Evolutionary conservation across 768 basidiomycete genomes (phyloP).

Genomic region (Nevesoporus exiguus): DNA sequence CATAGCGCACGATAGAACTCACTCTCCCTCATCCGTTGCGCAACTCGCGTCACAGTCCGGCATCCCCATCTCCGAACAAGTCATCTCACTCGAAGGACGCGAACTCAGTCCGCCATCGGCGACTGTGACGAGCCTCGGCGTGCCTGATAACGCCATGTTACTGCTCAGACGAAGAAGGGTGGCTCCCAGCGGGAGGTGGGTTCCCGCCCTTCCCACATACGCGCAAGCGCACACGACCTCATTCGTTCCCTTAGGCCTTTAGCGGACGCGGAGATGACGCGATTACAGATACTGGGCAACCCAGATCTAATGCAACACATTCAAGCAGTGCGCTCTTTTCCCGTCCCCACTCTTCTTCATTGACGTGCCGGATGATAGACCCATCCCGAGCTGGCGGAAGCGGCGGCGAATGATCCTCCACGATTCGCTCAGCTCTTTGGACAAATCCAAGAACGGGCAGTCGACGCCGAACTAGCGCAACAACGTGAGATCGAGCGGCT

Average conservation of each 20-base stretch:
- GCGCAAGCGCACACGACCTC: not conserved
- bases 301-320: constrained; percentile 75
- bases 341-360: not conserved
- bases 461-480: constrained; percentile 49
- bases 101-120: constrained; percentile 64
- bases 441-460: constrained; percentile 55
- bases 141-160: constrained; percentile 60
- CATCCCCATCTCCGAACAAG: constrained; percentile 69
- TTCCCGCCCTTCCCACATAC: too few species aligned
- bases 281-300: constrained; percentile 83
- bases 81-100: constrained; percentile 61
- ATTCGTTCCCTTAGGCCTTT: constrained; percentile 46
- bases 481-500: constrained; percentile 64
- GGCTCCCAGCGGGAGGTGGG: constrained; percentile 41
- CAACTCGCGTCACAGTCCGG: constrained; percentile 53
- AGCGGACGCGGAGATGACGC: constrained; percentile 87
- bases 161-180: constrained; percentile 60
- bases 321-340: constrained; percentile 44
- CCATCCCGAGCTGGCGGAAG: constrained; percentile 78
- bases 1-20: not conserved
- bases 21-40: not conserved
- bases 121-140: constrained; percentile 65
- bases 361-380: constrained; percentile 38
- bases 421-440: constrained; percentile 74
- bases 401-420: constrained; percentile 61